phyloP scores from a whole-genome alignment of 805 yeast genomes.

The Osmozyma mogii region DNA sequence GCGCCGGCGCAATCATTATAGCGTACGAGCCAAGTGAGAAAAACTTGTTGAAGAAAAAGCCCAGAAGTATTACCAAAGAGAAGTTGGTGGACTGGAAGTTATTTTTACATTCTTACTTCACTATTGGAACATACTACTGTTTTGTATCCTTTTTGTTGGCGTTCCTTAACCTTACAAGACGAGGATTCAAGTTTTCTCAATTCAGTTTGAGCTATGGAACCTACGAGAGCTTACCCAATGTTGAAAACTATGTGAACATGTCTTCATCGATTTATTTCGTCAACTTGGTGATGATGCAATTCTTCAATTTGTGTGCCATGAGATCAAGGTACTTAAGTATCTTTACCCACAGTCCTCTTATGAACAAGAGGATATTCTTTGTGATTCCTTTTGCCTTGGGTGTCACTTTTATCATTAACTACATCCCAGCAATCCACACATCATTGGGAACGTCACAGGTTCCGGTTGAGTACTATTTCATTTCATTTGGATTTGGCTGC shows the following conservation, averaged over 20 bases:
- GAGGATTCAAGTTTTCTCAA: constrained; percentile 26
- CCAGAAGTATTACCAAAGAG: constrained; percentile 36
- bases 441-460: constrained; percentile 29
- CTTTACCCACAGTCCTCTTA: constrained; percentile 33
- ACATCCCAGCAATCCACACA: constrained; percentile 31
- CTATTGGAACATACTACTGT: constrained; percentile 33
- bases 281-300: constrained; percentile 40
- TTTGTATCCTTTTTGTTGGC: constrained; percentile 34
- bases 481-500: constrained; percentile 38
- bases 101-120: constrained; percentile 35
- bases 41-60: constrained; percentile 33
- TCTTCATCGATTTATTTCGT: constrained; percentile 41
- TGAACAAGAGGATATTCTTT: constrained; percentile 25
- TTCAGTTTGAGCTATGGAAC: constrained; percentile 30
- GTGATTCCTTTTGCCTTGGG: constrained; percentile 28
- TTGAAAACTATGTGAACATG: constrained; percentile 16
- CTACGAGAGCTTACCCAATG: constrained; percentile 15
- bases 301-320: constrained; percentile 36
- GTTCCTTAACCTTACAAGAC: constrained; percentile 28
- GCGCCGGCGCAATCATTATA: constrained; percentile 36
- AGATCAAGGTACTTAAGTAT: constrained; percentile 36
- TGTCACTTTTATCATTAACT: constrained; percentile 35
- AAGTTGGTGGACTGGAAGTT: constrained; percentile 32
- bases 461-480: constrained; percentile 40
- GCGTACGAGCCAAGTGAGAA: constrained; percentile 38